These are phyloP conservation scores for Pleurotus platypus DNA, from an alignment of 768 basidiomycete genomes.

Conservation along the genomic window DNA sequence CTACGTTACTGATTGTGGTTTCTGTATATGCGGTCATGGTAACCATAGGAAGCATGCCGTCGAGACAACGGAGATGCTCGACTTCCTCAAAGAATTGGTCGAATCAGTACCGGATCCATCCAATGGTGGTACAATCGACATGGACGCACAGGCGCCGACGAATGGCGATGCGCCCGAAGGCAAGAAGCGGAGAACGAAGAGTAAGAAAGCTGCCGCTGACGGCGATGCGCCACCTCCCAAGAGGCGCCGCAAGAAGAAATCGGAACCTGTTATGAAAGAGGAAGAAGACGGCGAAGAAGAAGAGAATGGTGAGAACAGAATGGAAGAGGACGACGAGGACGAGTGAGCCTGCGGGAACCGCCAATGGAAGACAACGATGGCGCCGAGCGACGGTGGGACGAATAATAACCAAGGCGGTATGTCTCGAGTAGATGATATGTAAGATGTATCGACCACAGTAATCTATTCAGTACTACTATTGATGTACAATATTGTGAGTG, in stretches of 20 bases:
- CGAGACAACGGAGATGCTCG: conserved; percentile 82
- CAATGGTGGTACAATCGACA: conserved; percentile 72
- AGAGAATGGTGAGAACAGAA: conserved; percentile 23
- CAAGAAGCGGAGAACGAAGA: conserved; percentile 59
- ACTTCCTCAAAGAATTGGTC: conserved; percentile 93
- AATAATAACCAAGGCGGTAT: conserved; percentile 16
- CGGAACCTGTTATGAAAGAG: conserved; percentile 29
- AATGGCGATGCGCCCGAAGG: conserved; percentile 43
- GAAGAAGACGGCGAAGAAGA: conserved; percentile 28
- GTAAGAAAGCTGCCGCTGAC: conserved; percentile 38
- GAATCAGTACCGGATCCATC: conserved; percentile 84
- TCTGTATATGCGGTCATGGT: neutral
- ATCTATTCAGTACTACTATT: neutral
- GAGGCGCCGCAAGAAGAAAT: conserved; percentile 49
- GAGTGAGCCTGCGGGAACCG: conserved; percentile 12
- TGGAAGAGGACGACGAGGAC: conserved; percentile 34
- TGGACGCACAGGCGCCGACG: conserved; percentile 36
- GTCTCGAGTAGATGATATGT: neutral
- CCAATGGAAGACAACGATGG: conserved; percentile 29
- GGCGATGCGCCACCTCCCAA: conserved; percentile 37
- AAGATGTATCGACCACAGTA: neutral
- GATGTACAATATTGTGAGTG: neutral
- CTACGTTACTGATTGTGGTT: neutral
- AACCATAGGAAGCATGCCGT: conserved; percentile 83
- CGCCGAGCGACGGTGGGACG: conserved; percentile 29